A percentile compares a stretch with the other conserved stretches of the same genome.
phyloP scores from a whole-genome alignment of 2,329 filamentous ascomycete genomes.

The Cryphonectria naterciae region DNA sequence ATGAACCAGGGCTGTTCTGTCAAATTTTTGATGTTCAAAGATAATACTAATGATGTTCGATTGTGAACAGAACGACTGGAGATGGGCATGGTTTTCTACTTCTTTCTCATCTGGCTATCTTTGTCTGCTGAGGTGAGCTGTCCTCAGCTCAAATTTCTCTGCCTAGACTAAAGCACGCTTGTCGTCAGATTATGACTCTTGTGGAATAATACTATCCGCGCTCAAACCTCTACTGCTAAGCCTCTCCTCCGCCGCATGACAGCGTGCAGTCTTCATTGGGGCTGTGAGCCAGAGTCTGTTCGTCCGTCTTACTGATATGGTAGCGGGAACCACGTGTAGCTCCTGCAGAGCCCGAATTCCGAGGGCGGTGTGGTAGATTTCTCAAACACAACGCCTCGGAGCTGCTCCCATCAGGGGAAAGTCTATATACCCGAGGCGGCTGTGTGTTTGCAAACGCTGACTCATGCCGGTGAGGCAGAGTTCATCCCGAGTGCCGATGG shows the following conservation, averaged over 20 bases:
- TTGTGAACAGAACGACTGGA: not conserved
- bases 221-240: not conserved
- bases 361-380: not conserved
- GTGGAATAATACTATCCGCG: not conserved
- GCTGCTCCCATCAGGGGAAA: not conserved
- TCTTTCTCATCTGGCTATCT: not conserved
- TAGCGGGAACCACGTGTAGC: not conserved
- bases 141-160: not conserved
- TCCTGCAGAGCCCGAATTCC: not conserved
- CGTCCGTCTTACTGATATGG: not conserved
- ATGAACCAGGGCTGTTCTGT: not conserved
- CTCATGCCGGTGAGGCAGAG: not conserved
- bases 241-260: not conserved
- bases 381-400: slow-evolving; percentile 3
- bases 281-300: not conserved
- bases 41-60: not conserved
- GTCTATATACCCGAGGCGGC: not conserved
- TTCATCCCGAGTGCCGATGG: not conserved
- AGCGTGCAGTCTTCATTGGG: not conserved
- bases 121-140: not conserved
- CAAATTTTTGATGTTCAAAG: not conserved
- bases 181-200: not conserved
- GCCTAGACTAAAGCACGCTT: not conserved
- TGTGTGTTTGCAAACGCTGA: slow-evolving; percentile 2
- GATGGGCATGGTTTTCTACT: not conserved